A percentile compares a stretch with the other conserved stretches of the same genome.
phyloP scores from a whole-genome alignment of 495 filamentous ascomycete genomes.

The Penicillium longicatenatum region DNA sequence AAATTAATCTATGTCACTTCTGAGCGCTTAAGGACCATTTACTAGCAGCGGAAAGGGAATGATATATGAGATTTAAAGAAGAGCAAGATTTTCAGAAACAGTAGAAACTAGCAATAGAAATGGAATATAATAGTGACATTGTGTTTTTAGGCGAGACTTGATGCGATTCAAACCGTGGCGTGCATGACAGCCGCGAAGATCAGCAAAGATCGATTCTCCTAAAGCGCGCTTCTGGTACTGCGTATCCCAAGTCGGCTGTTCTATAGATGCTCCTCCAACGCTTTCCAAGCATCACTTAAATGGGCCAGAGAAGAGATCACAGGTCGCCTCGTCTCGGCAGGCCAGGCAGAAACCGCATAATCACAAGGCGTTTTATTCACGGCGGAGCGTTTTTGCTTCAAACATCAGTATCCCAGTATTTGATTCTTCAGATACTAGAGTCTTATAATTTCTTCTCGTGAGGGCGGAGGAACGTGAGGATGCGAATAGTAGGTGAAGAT shows the following conservation, averaged over 20 bases:
- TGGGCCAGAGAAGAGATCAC: not conserved
- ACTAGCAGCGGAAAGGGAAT: not conserved
- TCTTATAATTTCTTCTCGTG: slow-evolving; percentile 9
- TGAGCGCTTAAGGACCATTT: no score
- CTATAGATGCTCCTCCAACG: not conserved
- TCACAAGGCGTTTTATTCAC: not conserved
- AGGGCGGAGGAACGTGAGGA: not conserved
- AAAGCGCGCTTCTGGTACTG: not conserved
- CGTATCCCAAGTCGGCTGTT: not conserved
- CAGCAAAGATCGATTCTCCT: not conserved
- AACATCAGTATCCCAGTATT: not conserved
- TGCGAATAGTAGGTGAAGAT: slow-evolving; percentile 12
- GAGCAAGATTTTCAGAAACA: no score
- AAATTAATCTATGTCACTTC: not conserved
- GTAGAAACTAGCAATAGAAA: not conserved
- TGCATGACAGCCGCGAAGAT: not conserved
- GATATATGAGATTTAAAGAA: not conserved
- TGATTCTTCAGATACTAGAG: not conserved
- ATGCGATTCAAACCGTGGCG: no score
- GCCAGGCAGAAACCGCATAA: not conserved
- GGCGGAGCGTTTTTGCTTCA: not conserved
- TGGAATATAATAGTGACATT: no score
- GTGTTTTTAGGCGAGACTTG: no score
- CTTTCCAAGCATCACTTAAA: not conserved
- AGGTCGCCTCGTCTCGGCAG: not conserved